Evolutionary conservation across 108 stramenopile species (phyloP), one percentile per base, ranked within the genome.

Genomic region (Pseudonitzschia delicatissima): DNA sequence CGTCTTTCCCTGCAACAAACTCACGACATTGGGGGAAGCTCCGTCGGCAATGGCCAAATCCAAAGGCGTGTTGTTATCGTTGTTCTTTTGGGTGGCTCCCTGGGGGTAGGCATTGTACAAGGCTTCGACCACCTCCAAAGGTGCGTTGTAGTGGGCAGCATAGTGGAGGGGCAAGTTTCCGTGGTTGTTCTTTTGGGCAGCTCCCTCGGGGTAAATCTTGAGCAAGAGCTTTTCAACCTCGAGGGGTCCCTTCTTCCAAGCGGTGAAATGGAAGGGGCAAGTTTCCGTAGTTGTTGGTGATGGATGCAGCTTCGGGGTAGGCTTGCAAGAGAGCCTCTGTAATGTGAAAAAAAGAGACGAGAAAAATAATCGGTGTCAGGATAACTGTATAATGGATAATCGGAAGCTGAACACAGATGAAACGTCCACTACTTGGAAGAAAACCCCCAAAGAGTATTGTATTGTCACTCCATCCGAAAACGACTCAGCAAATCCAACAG

Each of bases 251-350:
- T 93, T 91, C 69, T 91, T 91, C 92, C 89, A 91, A 1, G 92
- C 92, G 20, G 92, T 88, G 28, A 80, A 91, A 85, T 75, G 90
- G 77, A 62, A 82, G 67, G 27, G 92, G 87, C 9, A 93, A 77
- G 47, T 93, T 93, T 15, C 92, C 92, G 65, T 91, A 91, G 61
- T 91, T 91, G 82, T 93, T 93, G 31, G 92, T 91, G 33, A 86
- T 78, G 42, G 79, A 77, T 25, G 92, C 92, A 26, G 89, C 92
- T 57, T 91, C 89, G 13, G 89, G 92, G 57, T 91, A 91, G 7
- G 92, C 89, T 69, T 91, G 86, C 40, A 93, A 64, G 5, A 93
- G 78, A 23, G 87, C 82, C 78, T 93, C 92, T 69, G 67, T 40
- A n/a, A 33, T 40, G 40, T 26, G 35, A 48, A 23, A 2, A 2